phyloP scores from a whole-genome alignment of 2,329 filamentous ascomycete species.

The Hypoxylon sp. region DNA sequence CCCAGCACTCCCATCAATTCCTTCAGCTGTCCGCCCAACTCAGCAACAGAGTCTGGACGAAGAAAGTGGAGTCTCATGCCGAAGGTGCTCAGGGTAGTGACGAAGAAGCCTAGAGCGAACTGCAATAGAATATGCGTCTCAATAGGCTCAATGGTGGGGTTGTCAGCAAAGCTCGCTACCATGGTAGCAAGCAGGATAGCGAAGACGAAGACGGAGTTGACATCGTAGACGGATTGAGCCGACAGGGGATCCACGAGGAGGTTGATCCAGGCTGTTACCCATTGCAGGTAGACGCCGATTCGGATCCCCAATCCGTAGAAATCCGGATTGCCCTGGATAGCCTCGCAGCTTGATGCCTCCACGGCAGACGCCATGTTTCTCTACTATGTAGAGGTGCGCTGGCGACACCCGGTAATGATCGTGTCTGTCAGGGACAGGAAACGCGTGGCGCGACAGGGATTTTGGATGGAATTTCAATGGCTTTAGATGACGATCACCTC shows the following conservation, averaged over 20 bases:
- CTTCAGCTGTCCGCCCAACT: constrained; percentile 1
- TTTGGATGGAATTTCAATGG: not conserved
- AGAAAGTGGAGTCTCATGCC: constrained; percentile 28
- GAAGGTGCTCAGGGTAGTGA: constrained; percentile 28
- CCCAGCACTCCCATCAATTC: not conserved
- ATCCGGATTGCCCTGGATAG: constrained; percentile 30
- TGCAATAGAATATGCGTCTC: constrained; percentile 30
- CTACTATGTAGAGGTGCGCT: constrained; percentile 13
- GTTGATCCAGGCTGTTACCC: constrained; percentile 21
- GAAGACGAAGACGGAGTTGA: constrained; percentile 32
- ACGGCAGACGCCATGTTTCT: constrained; percentile 21
- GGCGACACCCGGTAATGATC: constrained; percentile 6
- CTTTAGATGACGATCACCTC: constrained; percentile 13
- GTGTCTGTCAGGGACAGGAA: constrained; percentile 15
- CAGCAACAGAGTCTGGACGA: constrained; percentile 16
- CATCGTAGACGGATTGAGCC: constrained; percentile 29
- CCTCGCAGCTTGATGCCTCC: constrained; percentile 12
- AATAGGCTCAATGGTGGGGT: constrained; percentile 23
- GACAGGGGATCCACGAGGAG: constrained; percentile 25
- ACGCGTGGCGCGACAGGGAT: constrained; percentile 24
- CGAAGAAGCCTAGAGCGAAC: constrained; percentile 24
- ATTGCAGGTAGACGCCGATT: constrained; percentile 35
- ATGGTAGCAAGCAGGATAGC: constrained; percentile 28
- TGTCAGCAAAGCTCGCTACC: constrained; percentile 14
- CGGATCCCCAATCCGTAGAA: constrained; percentile 35